A percentile compares a stretch with the other conserved stretches of the same genome.
Evolutionary conservation across 2,329 filamentous ascomycete species (phyloP).

Genomic region (Ophiocordyceps camponoti-rufipedis): DNA sequence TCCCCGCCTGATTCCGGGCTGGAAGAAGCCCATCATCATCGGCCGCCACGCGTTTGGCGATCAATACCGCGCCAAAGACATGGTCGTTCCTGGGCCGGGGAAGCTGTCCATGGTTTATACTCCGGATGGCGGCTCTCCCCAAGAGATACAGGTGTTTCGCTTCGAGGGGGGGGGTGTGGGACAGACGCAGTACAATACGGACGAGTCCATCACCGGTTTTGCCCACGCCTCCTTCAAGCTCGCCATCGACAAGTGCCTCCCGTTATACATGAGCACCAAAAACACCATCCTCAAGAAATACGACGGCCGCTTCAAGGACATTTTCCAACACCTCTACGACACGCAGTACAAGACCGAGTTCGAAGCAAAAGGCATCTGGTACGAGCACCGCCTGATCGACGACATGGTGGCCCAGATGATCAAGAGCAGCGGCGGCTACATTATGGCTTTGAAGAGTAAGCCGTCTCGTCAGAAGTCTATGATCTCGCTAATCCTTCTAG

Average conservation of each 20-base stretch:
- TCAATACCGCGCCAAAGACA: constrained; percentile 94
- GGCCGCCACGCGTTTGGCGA: constrained; percentile 96
- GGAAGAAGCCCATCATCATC: constrained; percentile 99
- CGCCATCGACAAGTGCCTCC: constrained; percentile 67
- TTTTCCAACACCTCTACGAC: constrained; percentile 96
- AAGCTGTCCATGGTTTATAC: constrained; percentile 93
- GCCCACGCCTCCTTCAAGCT: constrained; percentile 96
- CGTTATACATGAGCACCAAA: constrained; percentile 99
- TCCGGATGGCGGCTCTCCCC: constrained; percentile 60
- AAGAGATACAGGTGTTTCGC: constrained; percentile 78
- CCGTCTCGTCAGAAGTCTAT: too few species aligned
- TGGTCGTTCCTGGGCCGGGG: constrained; percentile 63
- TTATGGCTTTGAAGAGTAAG: constrained; percentile 93
- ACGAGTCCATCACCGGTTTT: constrained; percentile 87
- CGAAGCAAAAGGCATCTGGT: constrained; percentile 89
- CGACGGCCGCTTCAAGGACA: constrained; percentile 97
- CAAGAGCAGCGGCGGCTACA: constrained; percentile 90
- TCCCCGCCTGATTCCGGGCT: constrained; percentile 84
- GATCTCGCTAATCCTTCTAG: too few species aligned
- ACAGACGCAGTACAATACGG: constrained; percentile 96
- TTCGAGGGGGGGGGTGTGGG: constrained; percentile 81
- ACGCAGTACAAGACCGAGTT: constrained; percentile 73
- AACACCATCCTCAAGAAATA: constrained; percentile 99
- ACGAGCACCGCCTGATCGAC: constrained; percentile 97
- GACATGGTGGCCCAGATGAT: constrained; percentile 99